Conservation (phyloP, 2,329 filamentous ascomycete species). For the Calonectria multiphialidica region DNA sequence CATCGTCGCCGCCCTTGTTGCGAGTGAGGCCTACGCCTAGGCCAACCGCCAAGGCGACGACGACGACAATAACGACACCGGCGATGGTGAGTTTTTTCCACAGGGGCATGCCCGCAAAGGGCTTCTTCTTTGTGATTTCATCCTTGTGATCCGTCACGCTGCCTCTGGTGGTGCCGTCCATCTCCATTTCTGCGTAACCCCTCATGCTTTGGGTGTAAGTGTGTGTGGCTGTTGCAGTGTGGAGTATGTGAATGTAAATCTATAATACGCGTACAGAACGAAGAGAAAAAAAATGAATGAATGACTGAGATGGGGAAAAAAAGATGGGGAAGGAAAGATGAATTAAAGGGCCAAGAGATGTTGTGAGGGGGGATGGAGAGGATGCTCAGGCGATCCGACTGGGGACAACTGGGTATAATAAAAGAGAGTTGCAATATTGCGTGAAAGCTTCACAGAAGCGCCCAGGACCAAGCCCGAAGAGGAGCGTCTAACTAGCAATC, state of each 20-base stretch:
- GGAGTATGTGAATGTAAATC: neutral
- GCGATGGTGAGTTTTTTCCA: slow-evolving; percentile 48
- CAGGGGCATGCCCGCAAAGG: slow-evolving; percentile 30
- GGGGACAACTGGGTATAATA: slow-evolving; percentile 1
- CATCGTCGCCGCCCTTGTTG: slow-evolving; percentile 41
- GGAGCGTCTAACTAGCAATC: neutral
- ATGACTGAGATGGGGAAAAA: neutral
- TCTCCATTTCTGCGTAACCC: neutral
- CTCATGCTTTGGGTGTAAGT: neutral
- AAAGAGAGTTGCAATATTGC: neutral
- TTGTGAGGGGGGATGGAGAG: neutral
- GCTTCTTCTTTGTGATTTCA: slow-evolving; percentile 17
- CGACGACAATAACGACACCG: slow-evolving; percentile 39
- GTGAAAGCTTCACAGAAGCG: neutral
- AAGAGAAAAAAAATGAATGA: neutral
- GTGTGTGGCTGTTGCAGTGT: neutral
- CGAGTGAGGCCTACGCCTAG: slow-evolving; percentile 66
- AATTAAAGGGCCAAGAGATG: neutral
- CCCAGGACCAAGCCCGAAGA: neutral
- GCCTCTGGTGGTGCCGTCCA: neutral
- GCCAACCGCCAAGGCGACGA: slow-evolving; percentile 64
- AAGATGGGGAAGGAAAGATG: neutral
- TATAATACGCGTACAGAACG: neutral
- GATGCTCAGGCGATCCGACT: no score
- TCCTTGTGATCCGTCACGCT: neutral